Evolutionary conservation across 1,139 yeast species (phyloP).

Genomic region (Pichia sp.): DNA sequence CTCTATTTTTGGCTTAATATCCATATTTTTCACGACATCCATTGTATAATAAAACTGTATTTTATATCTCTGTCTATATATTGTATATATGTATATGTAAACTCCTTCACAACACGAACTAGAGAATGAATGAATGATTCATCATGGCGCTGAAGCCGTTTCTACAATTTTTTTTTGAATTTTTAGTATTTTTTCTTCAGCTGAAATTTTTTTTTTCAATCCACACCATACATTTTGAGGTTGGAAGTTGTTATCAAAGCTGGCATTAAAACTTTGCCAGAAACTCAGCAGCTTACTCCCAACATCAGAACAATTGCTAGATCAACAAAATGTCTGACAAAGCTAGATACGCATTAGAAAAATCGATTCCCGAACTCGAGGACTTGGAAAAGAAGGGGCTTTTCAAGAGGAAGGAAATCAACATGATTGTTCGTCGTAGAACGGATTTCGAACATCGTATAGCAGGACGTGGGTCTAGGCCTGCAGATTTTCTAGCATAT

Average conservation of each 20-base stretch:
- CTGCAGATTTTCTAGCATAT: constrained; percentile 74
- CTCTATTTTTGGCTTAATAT: not conserved
- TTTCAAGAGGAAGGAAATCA: constrained; percentile 75
- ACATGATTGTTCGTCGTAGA: constrained; percentile 84
- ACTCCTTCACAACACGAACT: not conserved
- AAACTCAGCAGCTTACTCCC: not conserved
- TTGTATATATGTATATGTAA: not conserved
- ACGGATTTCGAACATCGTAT: constrained; percentile 94
- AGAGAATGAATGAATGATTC: not conserved
- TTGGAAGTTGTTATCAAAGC: no score
- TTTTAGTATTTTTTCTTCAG: not conserved
- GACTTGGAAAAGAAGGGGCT: constrained; percentile 79
- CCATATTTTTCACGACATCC: not conserved
- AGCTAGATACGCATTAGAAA: constrained; percentile 56
- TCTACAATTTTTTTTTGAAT: not conserved
- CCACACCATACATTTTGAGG: no score
- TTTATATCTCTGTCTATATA: constrained; percentile 1
- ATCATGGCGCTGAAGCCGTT: not conserved
- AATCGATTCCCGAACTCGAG: constrained; percentile 86
- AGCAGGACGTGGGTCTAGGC: constrained; percentile 75
- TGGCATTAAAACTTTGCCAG: no score
- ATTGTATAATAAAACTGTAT: constrained; percentile 5
- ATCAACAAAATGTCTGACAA: constrained; percentile 40
- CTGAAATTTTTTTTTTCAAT: not conserved
- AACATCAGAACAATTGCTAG: not conserved